phyloP scores from a whole-genome alignment of 2,329 filamentous ascomycete species.

The Drechmeria coniospora region DNA sequence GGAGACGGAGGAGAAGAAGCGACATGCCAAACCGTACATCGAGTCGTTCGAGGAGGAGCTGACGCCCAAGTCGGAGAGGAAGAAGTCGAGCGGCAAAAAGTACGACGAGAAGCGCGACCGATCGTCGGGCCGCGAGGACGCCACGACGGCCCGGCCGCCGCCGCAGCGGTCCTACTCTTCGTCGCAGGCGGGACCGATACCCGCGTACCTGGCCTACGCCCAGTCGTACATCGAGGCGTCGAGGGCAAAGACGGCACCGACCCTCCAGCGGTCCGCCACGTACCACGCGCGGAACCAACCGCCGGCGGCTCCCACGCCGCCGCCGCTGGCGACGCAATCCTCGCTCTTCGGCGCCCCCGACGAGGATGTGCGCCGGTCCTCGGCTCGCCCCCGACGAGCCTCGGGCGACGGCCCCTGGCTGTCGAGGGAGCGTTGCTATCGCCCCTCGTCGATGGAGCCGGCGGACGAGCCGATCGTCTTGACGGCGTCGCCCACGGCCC shows the following conservation, averaged over 20 bases:
- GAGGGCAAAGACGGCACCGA: constrained; percentile 10
- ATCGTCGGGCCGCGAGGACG: constrained; percentile 18
- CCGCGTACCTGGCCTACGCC: constrained; percentile 10
- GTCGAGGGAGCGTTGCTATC: constrained; percentile 14
- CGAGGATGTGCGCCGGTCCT: constrained; percentile 16
- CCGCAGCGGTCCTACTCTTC: constrained; percentile 8
- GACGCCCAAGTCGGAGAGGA: constrained; percentile 17
- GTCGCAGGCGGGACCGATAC: no score
- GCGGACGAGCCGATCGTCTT: constrained; percentile 16
- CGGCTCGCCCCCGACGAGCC: constrained; percentile 17
- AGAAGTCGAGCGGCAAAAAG: constrained; percentile 23
- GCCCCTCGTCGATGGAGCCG: constrained; percentile 16
- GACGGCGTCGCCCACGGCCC: constrained; percentile 14
- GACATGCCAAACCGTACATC: constrained; percentile 18
- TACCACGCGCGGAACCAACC: constrained; percentile 10
- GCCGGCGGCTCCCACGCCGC: constrained; percentile 21
- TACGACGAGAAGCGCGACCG: constrained; percentile 21
- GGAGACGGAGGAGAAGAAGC: constrained; percentile 21
- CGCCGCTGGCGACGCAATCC: constrained; percentile 12
- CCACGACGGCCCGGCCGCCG: constrained; percentile 9
- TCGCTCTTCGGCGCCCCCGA: constrained; percentile 15
- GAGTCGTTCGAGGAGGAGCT: constrained; percentile 18
- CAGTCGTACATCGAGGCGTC: constrained; percentile 17
- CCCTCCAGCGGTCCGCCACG: constrained; percentile 8
- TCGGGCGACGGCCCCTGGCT: constrained; percentile 13